phyloP scores from a whole-genome alignment of 1,284 basidiomycete species.

The Boletus calvinii region DNA sequence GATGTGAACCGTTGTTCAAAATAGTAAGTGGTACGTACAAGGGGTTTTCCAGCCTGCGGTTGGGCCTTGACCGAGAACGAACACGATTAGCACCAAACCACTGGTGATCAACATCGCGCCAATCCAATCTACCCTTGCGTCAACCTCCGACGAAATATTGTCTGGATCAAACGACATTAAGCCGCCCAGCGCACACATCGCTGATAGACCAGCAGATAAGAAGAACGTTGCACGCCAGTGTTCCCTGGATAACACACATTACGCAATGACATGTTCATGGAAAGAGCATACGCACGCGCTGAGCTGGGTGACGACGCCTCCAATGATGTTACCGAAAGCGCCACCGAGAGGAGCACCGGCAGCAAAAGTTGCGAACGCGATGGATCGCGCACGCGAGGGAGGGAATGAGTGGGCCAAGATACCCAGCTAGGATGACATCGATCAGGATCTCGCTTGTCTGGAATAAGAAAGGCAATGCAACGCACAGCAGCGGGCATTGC shows the following conservation, averaged over 20 bases:
- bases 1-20: background rate
- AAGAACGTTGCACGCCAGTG: constrained; percentile 65
- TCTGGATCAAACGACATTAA: constrained; percentile 56
- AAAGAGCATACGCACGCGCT: constrained; percentile 36
- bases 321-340: constrained; percentile 64
- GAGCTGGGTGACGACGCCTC: constrained; percentile 70
- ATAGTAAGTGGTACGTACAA: constrained; percentile 46
- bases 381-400: constrained; percentile 60
- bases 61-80: constrained; percentile 75
- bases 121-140: constrained; percentile 78
- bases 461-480: constrained; percentile 11
- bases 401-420: constrained; percentile 78
- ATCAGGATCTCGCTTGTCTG: background rate
- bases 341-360: constrained; percentile 81
- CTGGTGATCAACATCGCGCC: constrained; percentile 74
- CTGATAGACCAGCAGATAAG: constrained; percentile 53
- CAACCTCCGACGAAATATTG: constrained; percentile 42
- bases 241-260: constrained; percentile 27
- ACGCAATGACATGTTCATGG: background rate
- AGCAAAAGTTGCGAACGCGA: constrained; percentile 76
- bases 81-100: constrained; percentile 77
- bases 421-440: constrained; percentile 52
- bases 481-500: constrained; percentile 67
- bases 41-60: constrained; percentile 74
- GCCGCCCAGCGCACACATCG: constrained; percentile 49